These are phyloP conservation scores for Stagonosporopsis cucurbitacearum DNA, from an alignment of 2,329 filamentous ascomycete species.

Conservation along the genomic window DNA sequence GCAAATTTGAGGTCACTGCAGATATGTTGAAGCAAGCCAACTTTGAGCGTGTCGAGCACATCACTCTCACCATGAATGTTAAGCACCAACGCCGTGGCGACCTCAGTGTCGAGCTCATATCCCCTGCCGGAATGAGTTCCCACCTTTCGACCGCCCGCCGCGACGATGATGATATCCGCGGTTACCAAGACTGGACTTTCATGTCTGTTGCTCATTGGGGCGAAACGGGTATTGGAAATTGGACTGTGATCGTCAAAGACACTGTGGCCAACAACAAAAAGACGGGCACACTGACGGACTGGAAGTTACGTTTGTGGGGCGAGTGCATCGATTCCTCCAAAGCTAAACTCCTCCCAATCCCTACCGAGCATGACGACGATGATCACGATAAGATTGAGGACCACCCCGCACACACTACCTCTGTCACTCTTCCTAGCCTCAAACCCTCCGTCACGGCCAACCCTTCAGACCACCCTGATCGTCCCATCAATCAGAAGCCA, in stretches of 20 bases:
- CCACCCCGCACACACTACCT: slow-evolving; percentile 67
- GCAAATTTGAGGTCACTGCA: slow-evolving; percentile 80
- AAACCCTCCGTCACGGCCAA: slow-evolving; percentile 55
- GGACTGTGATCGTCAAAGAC: slow-evolving; percentile 91
- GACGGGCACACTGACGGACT: slow-evolving; percentile 83
- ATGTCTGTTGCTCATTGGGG: slow-evolving; percentile 99
- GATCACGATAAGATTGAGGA: slow-evolving; percentile 72
- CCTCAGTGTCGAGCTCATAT: slow-evolving; percentile 88
- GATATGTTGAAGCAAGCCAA: slow-evolving; percentile 84
- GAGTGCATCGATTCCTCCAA: slow-evolving; percentile 79
- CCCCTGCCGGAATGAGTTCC: slow-evolving; percentile 80
- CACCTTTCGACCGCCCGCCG: slow-evolving; percentile 79
- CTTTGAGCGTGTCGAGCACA: slow-evolving; percentile 85
- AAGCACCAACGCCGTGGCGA: slow-evolving; percentile 87
- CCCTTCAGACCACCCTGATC: slow-evolving; percentile 56
- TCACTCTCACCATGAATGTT: slow-evolving; percentile 97
- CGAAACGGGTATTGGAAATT: slow-evolving; percentile 83
- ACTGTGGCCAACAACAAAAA: slow-evolving; percentile 73
- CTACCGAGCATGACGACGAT: slow-evolving; percentile 80
- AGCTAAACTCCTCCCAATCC: slow-evolving; percentile 78
- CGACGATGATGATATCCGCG: slow-evolving; percentile 68
- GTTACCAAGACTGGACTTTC: slow-evolving; percentile 96
- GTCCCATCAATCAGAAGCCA: slow-evolving; percentile 67
- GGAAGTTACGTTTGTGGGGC: slow-evolving; percentile 94
- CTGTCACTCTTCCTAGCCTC: slow-evolving; percentile 54